Evolutionary conservation across 108 stramenopile genomes (phyloP), one percentile per base, ranked within the genome.

Genomic region (Skeletonema grethae): DNA sequence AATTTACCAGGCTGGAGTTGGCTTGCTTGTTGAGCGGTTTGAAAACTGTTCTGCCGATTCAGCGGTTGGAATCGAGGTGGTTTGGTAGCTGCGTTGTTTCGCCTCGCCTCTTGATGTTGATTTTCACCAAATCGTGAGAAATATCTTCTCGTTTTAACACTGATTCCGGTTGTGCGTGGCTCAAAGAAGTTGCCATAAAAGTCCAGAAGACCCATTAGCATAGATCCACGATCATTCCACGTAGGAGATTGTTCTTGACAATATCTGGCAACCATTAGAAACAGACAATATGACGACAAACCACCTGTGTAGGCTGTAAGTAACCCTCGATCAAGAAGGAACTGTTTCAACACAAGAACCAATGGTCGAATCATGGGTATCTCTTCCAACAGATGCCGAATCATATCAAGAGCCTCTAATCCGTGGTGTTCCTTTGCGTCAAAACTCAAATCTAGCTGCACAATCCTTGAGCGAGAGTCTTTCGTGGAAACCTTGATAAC

Each of bases 121-220:
- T 61, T 61, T 11, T 87, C 73, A 30, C 83, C 80, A 41, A 86
- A 70, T 45, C 93, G 86, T 9, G 79, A 75, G 79, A 95, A 95
- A 66, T 87, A 95, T 69, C 87, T 88, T 25, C 89, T 75, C 3
- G 74, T 67, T 16, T 79, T 60, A 16, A 92, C 89, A 68, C 88
- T 89, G 20, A 95, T 93, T 4, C 97, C 97, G 24, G 88, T 96
- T 13, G 79, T 83, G 50, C 95, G 85, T 11, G 97, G 97, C 65
- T 97, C 94, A 69, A 97, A 96, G 58, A 55, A 79, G 73, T 96
- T 97, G 13, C 97, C 95, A 70, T 93, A 97, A 73, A 97, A 97
- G 64, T 97, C 97, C 9, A 97, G 80, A 55, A 96, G 68, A 3
- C 95, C 95, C 86, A 96, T 93, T 15, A 97, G 84, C n/a, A 96